These are phyloP conservation scores for Elsinoe arachidis DNA, from an alignment of 2,329 filamentous ascomycete species.

Conservation along the genomic window DNA sequence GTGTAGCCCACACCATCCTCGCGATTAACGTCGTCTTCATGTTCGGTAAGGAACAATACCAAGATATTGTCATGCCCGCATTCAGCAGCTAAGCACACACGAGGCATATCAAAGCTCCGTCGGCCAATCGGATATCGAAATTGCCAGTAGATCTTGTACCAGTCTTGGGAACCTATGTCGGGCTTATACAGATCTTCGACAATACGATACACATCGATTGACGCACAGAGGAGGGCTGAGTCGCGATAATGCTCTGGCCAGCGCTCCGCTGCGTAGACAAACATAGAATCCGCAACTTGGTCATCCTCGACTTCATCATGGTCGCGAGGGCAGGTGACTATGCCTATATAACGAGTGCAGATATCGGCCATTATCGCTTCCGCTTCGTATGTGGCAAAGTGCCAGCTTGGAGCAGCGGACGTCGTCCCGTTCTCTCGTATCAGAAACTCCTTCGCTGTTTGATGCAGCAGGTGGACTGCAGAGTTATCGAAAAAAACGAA, in stretches of 20 bases:
- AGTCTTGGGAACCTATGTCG: not conserved
- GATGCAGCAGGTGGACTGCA: constrained; percentile 23
- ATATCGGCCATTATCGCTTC: not conserved
- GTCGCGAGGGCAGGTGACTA: too few relatives aligned
- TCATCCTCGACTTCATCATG: not conserved
- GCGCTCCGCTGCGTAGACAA: not conserved
- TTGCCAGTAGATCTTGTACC: not conserved
- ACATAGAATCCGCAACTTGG: not conserved
- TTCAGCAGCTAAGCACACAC: not conserved
- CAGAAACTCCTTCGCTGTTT: constrained; percentile 26
- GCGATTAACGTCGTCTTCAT: not conserved
- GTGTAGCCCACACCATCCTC: not conserved
- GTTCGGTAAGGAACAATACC: not conserved
- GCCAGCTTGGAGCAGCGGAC: not conserved
- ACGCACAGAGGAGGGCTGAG: not conserved
- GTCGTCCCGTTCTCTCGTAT: not conserved
- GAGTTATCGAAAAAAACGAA: constrained; percentile 22
- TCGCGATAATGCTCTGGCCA: constrained; percentile 2
- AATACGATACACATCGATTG: not conserved
- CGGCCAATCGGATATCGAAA: not conserved
- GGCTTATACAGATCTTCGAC: not conserved
- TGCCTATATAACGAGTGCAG: not conserved
- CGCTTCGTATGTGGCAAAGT: not conserved
- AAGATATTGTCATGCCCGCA: not conserved
- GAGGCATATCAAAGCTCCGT: not conserved